Evolutionary conservation across 192 early-diverging fungal species (phyloP), one percentile per base, ranked within the genome.

Genomic region (Coemansia sp.): DNA sequence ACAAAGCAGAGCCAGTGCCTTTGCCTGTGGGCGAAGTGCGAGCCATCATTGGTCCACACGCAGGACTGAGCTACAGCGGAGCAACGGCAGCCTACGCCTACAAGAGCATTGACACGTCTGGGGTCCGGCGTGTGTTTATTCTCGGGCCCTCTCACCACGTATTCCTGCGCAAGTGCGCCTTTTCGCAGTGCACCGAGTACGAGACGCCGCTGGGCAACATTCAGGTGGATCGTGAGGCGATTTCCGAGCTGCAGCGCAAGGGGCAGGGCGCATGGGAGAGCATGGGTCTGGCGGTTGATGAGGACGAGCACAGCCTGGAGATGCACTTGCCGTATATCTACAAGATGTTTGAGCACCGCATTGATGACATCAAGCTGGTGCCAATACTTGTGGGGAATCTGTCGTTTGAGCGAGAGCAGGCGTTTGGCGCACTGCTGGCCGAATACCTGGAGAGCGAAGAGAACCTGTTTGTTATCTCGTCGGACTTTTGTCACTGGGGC

Each of bases 401-500:
- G 28, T 42, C 70, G n/a, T 63, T 85, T 11, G 62, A 74, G 2
- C 84, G 84, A 33, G 94, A 95, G 70, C 53, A 65, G 18, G 38
- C 76, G 6, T 96, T 88, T 75, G 95, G 92, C 9, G 51, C 84
- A 18, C 60, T 95, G 5, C 75, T 99, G 34, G 84, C 90, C 9
- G 85, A 84, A 6, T 96, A 95, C 67, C 74, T 98, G 16, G 68
- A 73, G 9, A 76, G 91, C 57, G 76, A 86, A 9, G 63, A 85
- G 45, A 92, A 87, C 58, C 73, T 97, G 9, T 96, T 99, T 85
- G 85, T 99, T 20, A 84, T 99, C n/a, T 99, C 97, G 33, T 91
- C 90, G 1, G 97, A 99, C 69, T 99, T 99, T 71, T 97, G 97
- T 76, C 97, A 99, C 75, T 99, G 94, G 89, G 97, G 97, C 11